phyloP scores from a whole-genome alignment of 257 asterid species.

The Primulina huaijiensis region DNA sequence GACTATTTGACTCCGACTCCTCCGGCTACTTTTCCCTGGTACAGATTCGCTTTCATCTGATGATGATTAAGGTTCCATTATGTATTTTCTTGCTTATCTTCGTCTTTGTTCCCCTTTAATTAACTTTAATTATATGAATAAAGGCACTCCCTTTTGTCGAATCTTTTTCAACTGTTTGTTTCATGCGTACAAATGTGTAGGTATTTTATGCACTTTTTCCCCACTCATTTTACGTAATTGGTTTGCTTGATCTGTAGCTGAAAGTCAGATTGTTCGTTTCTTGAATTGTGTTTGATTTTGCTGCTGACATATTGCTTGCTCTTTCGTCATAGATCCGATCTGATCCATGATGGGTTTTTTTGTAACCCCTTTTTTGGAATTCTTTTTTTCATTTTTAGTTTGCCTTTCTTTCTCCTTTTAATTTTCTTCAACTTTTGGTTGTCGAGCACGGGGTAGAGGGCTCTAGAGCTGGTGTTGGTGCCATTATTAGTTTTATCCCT shows the following conservation, averaged over 20 bases:
- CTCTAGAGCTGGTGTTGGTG: conserved; percentile 19
- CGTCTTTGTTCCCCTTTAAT: background rate
- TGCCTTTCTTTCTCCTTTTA: conserved; percentile 7
- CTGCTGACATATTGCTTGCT: conserved; percentile 12
- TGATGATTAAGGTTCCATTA: conserved; percentile 25
- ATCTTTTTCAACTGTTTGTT: too few relatives aligned
- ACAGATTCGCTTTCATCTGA: conserved; percentile 12
- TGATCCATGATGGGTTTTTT: conserved; percentile 4
- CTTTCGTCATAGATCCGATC: conserved; percentile 19
- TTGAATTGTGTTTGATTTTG: conserved; percentile 14
- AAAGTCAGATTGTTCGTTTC: conserved; percentile 13
- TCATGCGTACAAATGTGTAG: conserved; percentile 12
- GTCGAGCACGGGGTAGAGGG: background rate
- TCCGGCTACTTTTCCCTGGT: conserved; percentile 24
- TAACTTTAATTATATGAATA: background rate
- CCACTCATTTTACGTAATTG: background rate
- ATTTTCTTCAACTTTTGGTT: background rate
- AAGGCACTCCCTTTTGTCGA: background rate
- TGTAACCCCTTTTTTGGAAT: background rate
- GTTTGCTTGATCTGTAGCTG: conserved; percentile 19
- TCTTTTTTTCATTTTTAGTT: background rate
- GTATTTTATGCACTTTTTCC: background rate
- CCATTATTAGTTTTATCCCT: background rate
- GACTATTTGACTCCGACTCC: conserved; percentile 28
- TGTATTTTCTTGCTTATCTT: conserved; percentile 9